Conservation (phyloP, 129 eudicot genomes). For the Apium graveolens region DNA sequence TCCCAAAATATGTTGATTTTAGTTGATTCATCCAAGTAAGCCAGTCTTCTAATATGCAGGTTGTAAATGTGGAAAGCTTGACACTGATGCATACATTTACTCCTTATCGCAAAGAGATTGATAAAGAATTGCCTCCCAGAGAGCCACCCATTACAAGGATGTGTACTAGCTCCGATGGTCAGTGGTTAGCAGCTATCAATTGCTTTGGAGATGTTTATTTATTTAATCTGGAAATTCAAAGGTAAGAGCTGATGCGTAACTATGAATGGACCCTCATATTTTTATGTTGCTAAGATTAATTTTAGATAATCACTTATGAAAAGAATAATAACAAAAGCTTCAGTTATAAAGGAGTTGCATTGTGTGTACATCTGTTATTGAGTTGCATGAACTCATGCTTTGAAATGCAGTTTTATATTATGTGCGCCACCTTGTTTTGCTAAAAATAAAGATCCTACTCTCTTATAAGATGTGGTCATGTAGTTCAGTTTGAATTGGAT, state of each 20-base stretch:
- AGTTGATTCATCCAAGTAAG: background rate
- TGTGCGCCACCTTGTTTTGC: background rate
- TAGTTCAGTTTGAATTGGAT: background rate
- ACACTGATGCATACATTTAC: conserved; percentile 48
- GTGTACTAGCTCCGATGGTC: conserved; percentile 86
- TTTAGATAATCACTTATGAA: background rate
- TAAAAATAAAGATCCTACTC: background rate
- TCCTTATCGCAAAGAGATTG: conserved; percentile 54
- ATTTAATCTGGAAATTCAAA: conserved; percentile 71
- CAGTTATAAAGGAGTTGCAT: background rate
- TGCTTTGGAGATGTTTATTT: conserved; percentile 88
- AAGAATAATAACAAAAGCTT: background rate
- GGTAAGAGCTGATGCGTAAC: conserved; percentile 24
- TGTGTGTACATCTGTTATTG: background rate
- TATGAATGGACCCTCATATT: background rate
- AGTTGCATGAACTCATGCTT: background rate
- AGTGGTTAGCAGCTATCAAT: conserved; percentile 93
- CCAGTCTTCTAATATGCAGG: conserved; percentile 27
- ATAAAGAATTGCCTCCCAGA: conserved; percentile 46
- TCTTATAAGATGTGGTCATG: background rate
- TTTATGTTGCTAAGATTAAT: background rate
- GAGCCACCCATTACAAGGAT: conserved; percentile 88
- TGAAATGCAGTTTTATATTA: background rate
- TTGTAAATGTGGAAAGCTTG: conserved; percentile 52
- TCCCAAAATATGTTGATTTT: background rate